phyloP scores from a whole-genome alignment of 2,329 filamentous ascomycete species.

The Aspergillus novoparasiticus region DNA sequence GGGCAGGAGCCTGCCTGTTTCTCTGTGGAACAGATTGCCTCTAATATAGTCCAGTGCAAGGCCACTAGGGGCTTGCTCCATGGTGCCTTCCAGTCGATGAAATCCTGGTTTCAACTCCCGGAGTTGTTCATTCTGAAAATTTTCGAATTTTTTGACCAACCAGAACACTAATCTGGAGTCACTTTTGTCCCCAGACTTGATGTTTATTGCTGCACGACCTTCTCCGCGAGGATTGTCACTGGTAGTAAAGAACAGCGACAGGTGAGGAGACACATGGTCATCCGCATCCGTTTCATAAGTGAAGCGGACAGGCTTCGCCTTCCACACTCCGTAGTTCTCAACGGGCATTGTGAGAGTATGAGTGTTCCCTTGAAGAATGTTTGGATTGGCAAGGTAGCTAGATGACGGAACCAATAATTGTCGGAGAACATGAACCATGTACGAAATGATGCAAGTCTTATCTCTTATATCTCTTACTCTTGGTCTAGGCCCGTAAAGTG shows the following conservation, averaged over 20 bases:
- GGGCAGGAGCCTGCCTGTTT: constrained; percentile 20
- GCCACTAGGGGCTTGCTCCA: neutral
- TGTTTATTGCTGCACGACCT: constrained; percentile 23
- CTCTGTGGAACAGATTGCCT: constrained; percentile 17
- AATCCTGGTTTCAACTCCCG: constrained; percentile 15
- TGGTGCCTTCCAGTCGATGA: constrained; percentile 6
- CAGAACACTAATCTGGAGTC: constrained; percentile 25
- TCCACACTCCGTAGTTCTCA: constrained; percentile 23
- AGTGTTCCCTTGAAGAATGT: neutral
- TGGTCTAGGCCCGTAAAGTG: neutral
- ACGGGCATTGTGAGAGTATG: constrained; percentile 17
- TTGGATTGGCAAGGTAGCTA: neutral
- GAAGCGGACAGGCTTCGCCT: constrained; percentile 15
- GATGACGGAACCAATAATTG: neutral
- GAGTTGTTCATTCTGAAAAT: constrained; percentile 18
- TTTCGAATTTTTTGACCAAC: constrained; percentile 12
- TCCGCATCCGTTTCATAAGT: constrained; percentile 12
- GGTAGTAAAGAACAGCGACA: constrained; percentile 16
- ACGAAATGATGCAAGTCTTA: too few species aligned
- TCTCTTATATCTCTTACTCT: neutral
- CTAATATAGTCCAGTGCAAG: constrained; percentile 21
- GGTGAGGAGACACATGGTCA: constrained; percentile 14
- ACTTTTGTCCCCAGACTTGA: constrained; percentile 17
- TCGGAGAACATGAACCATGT: neutral
- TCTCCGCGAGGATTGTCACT: constrained; percentile 4